These are phyloP conservation scores for Euphrasia arctica DNA, from an alignment of 305 asterid genomes.

Conservation along the genomic window DNA sequence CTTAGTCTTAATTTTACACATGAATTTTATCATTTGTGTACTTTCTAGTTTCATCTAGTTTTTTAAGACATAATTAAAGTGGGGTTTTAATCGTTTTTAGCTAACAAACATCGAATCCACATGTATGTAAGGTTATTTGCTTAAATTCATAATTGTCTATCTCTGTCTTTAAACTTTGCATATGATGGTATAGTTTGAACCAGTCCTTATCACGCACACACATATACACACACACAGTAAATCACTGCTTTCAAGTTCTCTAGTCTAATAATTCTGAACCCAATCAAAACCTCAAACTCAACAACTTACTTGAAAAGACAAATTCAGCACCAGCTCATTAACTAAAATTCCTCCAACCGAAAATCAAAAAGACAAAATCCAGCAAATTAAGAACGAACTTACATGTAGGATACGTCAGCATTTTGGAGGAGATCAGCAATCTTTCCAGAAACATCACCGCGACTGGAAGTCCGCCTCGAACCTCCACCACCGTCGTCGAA, in stretches of 20 bases:
- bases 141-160: background rate
- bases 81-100: background rate
- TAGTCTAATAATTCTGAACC: constrained; percentile 22
- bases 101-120: background rate
- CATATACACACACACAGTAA: background rate
- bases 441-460: constrained; percentile 52
- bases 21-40: background rate
- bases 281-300: constrained; percentile 8
- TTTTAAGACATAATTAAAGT: background rate
- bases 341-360: constrained; percentile 28
- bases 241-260: constrained; percentile 23
- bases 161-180: no score
- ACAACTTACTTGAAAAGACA: background rate
- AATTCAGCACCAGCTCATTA: constrained; percentile 17
- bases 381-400: constrained; percentile 35
- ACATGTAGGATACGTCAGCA: constrained; percentile 88
- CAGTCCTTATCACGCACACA: background rate
- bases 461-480: constrained; percentile 44
- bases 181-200: background rate
- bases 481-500: constrained; percentile 43
- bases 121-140: background rate
- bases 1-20: background rate
- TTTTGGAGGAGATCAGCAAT: constrained; percentile 77
- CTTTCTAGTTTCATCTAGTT: background rate
- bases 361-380: constrained; percentile 21